Evolutionary conservation across 768 basidiomycete species (phyloP), one percentile per base, ranked within the genome.

Genomic region (Lentinula boryana): DNA sequence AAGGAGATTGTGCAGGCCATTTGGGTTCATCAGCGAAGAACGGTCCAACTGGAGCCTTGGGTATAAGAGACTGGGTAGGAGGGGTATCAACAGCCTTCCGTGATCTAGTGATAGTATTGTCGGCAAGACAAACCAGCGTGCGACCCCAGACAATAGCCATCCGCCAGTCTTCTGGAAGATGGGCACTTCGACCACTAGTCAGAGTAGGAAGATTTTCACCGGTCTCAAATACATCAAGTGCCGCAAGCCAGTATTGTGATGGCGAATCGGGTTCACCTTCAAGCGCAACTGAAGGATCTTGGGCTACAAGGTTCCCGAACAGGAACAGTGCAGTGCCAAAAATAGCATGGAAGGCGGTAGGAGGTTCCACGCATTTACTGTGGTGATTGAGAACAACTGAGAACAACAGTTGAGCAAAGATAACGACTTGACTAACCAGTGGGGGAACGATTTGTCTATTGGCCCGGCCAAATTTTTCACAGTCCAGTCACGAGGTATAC

Each of bases 81-180:
- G 57, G 50, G 50, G 61, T 46, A 51, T 48, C 64, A 27, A 64
- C 46, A 21, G 66, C 60, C 18, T 69, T 62, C 36, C 64, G 68
- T 8, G 71, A 65, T 23, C 76, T 68, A 23, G 73, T 66, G 33
- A 81, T 65, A 56, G 76, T 71, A 56, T 85, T 82, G 61, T 85
- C 83, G 13, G 85, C 82, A 63, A 89, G 72, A 55, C 76, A 77
- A 59, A 88, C 80, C 56, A 88, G 76, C 5, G 84, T 82, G 64
- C 86, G 82, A 1, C 87, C 87, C 85, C 85, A 87, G 54, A 82
- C 75, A 64, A 87, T 75, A 15, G 85, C 81, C 80, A 88, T 82
- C 33, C 82, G 79, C 87, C 86, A 89, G 70, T 88, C 85, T 65
- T 86, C 84, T 6, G 75, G 74, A 31, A 53, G 61, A 54, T 69